Percentiles rank a stretch among this genome's conserved stretches.
Conservation (phyloP, 306 rosid species). For the Quercus berberidifolia region DNA sequence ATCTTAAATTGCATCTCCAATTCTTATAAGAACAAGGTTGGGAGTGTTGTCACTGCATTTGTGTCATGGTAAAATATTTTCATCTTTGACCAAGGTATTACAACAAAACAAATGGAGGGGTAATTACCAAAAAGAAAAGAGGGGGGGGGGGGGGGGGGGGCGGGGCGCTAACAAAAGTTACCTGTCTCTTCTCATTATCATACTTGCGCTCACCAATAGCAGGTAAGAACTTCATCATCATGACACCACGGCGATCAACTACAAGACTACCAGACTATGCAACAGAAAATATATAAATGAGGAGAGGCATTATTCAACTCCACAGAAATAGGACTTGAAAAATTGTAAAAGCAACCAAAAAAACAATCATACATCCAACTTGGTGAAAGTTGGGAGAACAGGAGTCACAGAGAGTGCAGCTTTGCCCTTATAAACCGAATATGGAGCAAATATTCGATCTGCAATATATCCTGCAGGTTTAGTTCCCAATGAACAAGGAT, state of each 20-base stretch:
- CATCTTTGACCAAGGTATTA: no score
- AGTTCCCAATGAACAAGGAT: conserved; percentile 10
- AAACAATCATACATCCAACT: conserved; percentile 45
- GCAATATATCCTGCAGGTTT: conserved; percentile 44
- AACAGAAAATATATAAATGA: conserved; percentile 19
- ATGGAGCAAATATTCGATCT: conserved; percentile 56
- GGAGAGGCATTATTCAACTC: conserved; percentile 3
- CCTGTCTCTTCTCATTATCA: conserved; percentile 52
- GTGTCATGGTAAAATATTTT: no score
- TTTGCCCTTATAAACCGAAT: conserved; percentile 81
- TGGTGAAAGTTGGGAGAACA: conserved; percentile 75
- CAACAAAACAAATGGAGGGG: no score
- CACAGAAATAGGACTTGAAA: neutral
- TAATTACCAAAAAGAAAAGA: no score
- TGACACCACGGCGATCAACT: conserved; percentile 55
- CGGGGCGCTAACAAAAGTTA: neutral
- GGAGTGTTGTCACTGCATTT: no score
- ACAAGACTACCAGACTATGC: conserved; percentile 50
- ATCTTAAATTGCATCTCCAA: no score
- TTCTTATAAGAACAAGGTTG: no score
- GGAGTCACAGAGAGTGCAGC: conserved; percentile 79
- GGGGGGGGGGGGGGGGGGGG: no score
- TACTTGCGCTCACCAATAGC: conserved; percentile 57
- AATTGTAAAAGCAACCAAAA: conserved; percentile 3
- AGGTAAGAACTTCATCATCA: conserved; percentile 47